Percentiles rank a stretch among this genome's conserved stretches.
These are phyloP conservation scores for Pichia ethanolica DNA, from an alignment of 805 yeast genomes.

Conservation along the genomic window DNA sequence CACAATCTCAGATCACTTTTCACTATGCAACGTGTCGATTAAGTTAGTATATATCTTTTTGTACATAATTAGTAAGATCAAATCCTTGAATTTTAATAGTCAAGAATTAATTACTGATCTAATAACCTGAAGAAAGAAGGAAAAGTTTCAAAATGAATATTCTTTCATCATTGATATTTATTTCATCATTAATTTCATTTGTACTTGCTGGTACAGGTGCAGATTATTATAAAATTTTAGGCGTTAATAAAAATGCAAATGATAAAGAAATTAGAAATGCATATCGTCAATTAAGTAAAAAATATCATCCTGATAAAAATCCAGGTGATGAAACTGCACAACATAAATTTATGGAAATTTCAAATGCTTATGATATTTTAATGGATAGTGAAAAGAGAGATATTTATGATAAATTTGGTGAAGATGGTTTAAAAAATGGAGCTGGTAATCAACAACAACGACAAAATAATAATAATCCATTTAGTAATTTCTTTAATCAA, in stretches of 20 bases:
- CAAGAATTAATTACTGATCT: no score
- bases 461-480: slow-evolving; percentile 46
- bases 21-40: no score
- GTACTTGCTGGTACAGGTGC: slow-evolving; percentile 30
- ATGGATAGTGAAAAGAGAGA: slow-evolving; percentile 61
- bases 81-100: no score
- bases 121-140: no score
- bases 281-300: slow-evolving; percentile 71
- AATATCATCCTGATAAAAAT: slow-evolving; percentile 93
- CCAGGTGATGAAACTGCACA: slow-evolving; percentile 77
- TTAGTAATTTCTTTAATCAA: slow-evolving; percentile 49
- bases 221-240: slow-evolving; percentile 53
- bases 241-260: slow-evolving; percentile 57
- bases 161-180: not conserved
- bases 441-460: slow-evolving; percentile 41
- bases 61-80: no score
- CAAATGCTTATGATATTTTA: slow-evolving; percentile 87
- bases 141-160: not conserved
- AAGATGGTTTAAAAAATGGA: slow-evolving; percentile 60
- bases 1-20: no score
- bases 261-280: slow-evolving; percentile 83
- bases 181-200: slow-evolving; percentile 1
- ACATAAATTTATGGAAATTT: slow-evolving; percentile 79
- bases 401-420: slow-evolving; percentile 71
- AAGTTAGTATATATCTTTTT: no score